These are phyloP conservation scores for Pseudogymnoascus sp. DNA, from an alignment of 2,329 filamentous ascomycete genomes.

Conservation along the genomic window DNA sequence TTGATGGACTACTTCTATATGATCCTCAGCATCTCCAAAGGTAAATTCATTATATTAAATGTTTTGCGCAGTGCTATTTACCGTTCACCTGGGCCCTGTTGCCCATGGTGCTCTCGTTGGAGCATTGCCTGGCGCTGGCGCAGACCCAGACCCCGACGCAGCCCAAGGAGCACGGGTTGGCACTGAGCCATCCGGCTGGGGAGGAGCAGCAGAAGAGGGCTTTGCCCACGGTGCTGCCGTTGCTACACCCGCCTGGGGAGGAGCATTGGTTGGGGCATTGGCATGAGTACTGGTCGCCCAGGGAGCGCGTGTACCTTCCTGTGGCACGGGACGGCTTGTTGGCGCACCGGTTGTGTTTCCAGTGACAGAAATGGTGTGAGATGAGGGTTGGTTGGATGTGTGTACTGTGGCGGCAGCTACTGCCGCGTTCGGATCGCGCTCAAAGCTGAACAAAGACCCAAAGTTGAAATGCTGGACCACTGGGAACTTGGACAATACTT, in stretches of 20 bases:
- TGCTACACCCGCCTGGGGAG: slow-evolving; percentile 11
- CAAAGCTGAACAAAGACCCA: slow-evolving; percentile 72
- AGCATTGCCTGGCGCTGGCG: slow-evolving; percentile 14
- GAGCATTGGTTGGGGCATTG: neutral
- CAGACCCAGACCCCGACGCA: slow-evolving; percentile 13
- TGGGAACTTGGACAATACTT: slow-evolving; percentile 92
- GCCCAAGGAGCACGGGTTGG: slow-evolving; percentile 13
- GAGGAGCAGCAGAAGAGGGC: slow-evolving; percentile 9
- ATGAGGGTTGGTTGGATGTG: slow-evolving; percentile 45
- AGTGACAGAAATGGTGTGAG: slow-evolving; percentile 9
- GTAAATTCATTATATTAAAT: neutral
- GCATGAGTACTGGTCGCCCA: slow-evolving; percentile 17
- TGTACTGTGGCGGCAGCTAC: slow-evolving; percentile 45
- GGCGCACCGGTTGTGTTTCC: slow-evolving; percentile 13
- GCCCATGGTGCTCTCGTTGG: slow-evolving; percentile 34
- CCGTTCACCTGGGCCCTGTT: neutral
- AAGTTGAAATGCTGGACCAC: slow-evolving; percentile 96
- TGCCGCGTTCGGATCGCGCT: slow-evolving; percentile 53
- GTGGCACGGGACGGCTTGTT: slow-evolving; percentile 15
- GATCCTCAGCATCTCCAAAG: neutral
- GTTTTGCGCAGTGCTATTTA: neutral
- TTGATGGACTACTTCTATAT: neutral
- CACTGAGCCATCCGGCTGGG: neutral
- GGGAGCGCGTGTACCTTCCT: slow-evolving; percentile 23
- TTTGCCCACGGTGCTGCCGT: slow-evolving; percentile 29